Evolutionary conservation across 768 basidiomycete genomes (phyloP), one percentile per base, ranked within the genome.

Genomic region (Boletus fagicola): DNA sequence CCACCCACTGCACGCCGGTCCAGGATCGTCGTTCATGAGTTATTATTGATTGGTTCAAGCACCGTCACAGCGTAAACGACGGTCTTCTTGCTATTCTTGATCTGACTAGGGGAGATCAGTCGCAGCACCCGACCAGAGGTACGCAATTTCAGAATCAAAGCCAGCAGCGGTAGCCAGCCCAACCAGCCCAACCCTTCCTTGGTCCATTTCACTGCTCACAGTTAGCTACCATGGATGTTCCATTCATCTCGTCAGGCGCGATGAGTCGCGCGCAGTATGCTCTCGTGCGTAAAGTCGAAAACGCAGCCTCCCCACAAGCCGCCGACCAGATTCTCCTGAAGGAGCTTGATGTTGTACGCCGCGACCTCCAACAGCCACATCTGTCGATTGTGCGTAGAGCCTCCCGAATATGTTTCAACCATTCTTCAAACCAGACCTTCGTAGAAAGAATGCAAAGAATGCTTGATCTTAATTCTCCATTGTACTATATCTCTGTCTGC

Each of bases 171-270:
- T 43, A 28, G 36, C 48, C 13, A 40, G 26, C 15, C 33, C 51
- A 48, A 26, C 24, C 36, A n/a, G 26, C 18, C 28, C 51, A 53
- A 22, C 18, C 26, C 13, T n/a, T 30, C 26, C 43, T 3, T 38
- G 24, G 52, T 48, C 26, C 35, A 28, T 44, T 45, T 18, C 43
- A 48, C 20, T 49, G 16, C 22, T 24, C 18, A 48, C 51, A n/a
- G 20, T n/a, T 24, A 26, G 42, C 57, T n/a, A 43, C 9, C 49
- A 90, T 91, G 88, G 82, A 91, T n/a, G 82, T 90, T 2, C 86
- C 90, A 9, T 92, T 88, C 71, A 74, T 80, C 47, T 86, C 86
- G 10, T 94, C 92, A 38, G 89, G 90, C 47, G 90, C 92, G 24
- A 75, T 86, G 59, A 88, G 81, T 74, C 80, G 88, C 60, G 77